Evolutionary conservation across 345 rosid species (phyloP).

Genomic region (Camelina sativa): DNA sequence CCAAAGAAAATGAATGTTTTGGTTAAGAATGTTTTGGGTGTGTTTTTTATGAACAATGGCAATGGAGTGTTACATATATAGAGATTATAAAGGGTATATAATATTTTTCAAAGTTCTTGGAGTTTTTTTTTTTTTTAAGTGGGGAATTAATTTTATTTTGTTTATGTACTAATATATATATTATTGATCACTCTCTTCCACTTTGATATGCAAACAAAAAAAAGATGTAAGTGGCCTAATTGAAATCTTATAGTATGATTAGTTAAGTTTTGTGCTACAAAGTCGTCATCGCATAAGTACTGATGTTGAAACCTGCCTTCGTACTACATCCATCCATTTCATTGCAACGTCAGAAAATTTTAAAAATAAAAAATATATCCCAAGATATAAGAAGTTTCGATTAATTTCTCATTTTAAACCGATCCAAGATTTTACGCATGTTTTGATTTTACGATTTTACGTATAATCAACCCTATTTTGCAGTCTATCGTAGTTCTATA

Average conservation of each 20-base stretch:
- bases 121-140: conserved; percentile 14
- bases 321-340: conserved; percentile 40
- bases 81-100: conserved; percentile 1
- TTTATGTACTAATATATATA: conserved; percentile 14
- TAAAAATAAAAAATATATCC: background rate
- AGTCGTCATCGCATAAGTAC: conserved; percentile 43
- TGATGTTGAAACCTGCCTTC: conserved; percentile 38
- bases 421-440: background rate
- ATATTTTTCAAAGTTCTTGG: conserved; percentile 30
- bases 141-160: conserved; percentile 27
- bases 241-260: conserved; percentile 15
- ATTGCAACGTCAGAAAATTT: conserved; percentile 15
- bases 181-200: conserved; percentile 34
- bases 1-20: background rate
- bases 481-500: background rate
- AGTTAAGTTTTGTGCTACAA: conserved; percentile 22
- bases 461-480: background rate
- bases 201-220: conserved; percentile 19
- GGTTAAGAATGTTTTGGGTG: background rate
- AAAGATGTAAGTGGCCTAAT: conserved; percentile 31
- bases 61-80: conserved; percentile 39
- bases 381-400: background rate
- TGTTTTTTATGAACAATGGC: conserved; percentile 37
- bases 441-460: background rate
- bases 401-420: background rate